Conservation (phyloP, 1,139 yeast species). For the Ogataea hybrid region DNA sequence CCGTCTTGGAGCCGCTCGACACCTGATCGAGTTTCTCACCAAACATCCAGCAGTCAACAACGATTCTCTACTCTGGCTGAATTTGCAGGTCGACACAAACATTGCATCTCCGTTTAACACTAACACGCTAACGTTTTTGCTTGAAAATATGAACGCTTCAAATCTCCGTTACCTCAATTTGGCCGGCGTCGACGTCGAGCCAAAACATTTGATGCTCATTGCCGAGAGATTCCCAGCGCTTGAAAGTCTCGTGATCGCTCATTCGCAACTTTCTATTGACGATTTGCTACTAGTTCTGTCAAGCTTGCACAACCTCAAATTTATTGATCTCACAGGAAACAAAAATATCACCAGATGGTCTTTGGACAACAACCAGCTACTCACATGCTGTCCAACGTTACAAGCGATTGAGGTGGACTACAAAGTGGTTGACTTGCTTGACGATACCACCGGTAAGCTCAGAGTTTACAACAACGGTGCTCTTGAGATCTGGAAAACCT, state of each 20-base stretch:
- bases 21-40: constrained; percentile 66
- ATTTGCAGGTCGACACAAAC: constrained; percentile 69
- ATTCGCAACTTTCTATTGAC: constrained; percentile 27
- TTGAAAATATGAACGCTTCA: constrained; percentile 49
- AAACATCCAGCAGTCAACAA: constrained; percentile 67
- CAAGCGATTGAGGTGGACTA: no score
- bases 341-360: no score
- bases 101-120: constrained; percentile 62
- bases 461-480: no score
- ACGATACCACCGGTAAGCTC: no score
- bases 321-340: no score
- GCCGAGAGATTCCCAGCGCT: constrained; percentile 53
- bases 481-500: no score
- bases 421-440: no score
- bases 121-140: constrained; percentile 54
- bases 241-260: constrained; percentile 48
- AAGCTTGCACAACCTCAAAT: constrained; percentile 31
- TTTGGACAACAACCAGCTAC: no score
- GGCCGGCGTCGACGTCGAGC: constrained; percentile 71
- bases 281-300: constrained; percentile 21
- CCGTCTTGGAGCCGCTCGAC: no score
- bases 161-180: constrained; percentile 59
- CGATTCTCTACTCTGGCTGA: constrained; percentile 66
- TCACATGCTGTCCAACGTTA: no score
- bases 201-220: constrained; percentile 52